These are phyloP conservation scores for Parachaetomium inaequale DNA, from an alignment of 495 filamentous ascomycete species.

Conservation along the genomic window DNA sequence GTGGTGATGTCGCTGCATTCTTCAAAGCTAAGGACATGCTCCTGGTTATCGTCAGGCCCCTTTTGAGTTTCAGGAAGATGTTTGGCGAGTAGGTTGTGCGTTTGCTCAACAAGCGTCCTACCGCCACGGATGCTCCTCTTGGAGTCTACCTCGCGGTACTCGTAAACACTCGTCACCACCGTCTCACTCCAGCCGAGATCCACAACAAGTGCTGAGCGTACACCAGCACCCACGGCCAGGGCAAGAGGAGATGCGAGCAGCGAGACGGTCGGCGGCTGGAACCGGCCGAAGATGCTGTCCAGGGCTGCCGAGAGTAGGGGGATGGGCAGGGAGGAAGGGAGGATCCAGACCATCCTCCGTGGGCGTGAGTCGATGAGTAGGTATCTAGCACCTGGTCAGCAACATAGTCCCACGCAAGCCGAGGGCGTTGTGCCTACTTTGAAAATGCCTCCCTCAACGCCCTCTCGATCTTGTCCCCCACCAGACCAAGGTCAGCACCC, in stretches of 20 bases:
- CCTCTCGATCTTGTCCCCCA: conserved; percentile 85
- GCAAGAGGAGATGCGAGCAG: conserved; percentile 72
- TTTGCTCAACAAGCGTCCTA: conserved; percentile 63
- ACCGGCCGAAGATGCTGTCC: conserved; percentile 71
- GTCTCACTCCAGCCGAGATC: conserved; percentile 93
- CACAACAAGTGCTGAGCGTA: conserved; percentile 75
- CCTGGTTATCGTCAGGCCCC: conserved; percentile 16
- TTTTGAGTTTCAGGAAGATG: conserved; percentile 25
- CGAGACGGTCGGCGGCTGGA: conserved; percentile 77
- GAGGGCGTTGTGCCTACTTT: conserved; percentile 45
- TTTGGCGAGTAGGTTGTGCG: conserved; percentile 58
- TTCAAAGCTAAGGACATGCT: conserved; percentile 55
- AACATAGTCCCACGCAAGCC: neutral
- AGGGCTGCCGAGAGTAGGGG: conserved; percentile 71
- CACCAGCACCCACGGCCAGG: conserved; percentile 69
- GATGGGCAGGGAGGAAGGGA: conserved; percentile 76
- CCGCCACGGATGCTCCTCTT: conserved; percentile 69
- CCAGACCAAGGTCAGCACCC: conserved; percentile 66
- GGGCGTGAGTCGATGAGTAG: conserved; percentile 75
- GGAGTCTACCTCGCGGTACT: conserved; percentile 73
- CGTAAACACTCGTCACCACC: conserved; percentile 74
- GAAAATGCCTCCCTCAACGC: conserved; percentile 79
- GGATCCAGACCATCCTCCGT: conserved; percentile 62
- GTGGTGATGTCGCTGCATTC: conserved; percentile 73
- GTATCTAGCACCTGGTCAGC: conserved; percentile 44